Base-by-base conservation (phyloP, 495 filamentous ascomycete species). In the Tuber magnatum region DNA sequence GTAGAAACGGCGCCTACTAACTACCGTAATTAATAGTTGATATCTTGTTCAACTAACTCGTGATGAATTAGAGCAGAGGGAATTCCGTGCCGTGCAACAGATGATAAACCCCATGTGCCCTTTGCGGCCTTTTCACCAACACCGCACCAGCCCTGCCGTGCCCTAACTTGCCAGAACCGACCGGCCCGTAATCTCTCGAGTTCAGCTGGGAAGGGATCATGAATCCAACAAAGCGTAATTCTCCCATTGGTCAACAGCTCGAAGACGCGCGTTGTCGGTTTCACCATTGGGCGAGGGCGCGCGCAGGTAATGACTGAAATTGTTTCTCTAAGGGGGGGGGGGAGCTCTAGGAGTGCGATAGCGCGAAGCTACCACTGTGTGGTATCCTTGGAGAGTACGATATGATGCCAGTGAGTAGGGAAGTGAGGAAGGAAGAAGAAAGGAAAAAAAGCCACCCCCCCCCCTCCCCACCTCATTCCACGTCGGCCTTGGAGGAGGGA, bases 41-140 rank as follows among this genome's bases (percentile, higher is more conserved):
- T 56, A 56, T 28, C 51, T 28, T 56, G 14, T 56, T 28, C n/a
- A 56, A 56, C n/a, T 32, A n/a, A n/a, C n/a, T n/a, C 24, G 28
- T n/a, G 51, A 61, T 61, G 4, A 9, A 32, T 61, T 61, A n/a
- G n/a, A 32, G 10, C 1, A 32, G 51, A 61, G n/a, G n/a, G n/a
- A n/a, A n/a, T n/a, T n/a, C n/a, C n/a, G n/a, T n/a, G n/a, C n/a
- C n/a, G n/a, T n/a, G n/a, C 12, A 61, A 61, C 16, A 61, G n/a
- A 32, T 16, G 3, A 9, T 10, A 16, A 61, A 61, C 51, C 51
- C 51, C n/a, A 32, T 61, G 51, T 12, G 28, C 3, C 10, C 51
- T 61, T 61, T 61, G 51, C 51, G 51, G 51, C 51, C 51, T 61
- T 61, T 61, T 61, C 51, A 61, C 51, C 51, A 61, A 61, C 51